Evolutionary conservation across 1,284 basidiomycete genomes (phyloP).

Genomic region (Caloboletus firmus): DNA sequence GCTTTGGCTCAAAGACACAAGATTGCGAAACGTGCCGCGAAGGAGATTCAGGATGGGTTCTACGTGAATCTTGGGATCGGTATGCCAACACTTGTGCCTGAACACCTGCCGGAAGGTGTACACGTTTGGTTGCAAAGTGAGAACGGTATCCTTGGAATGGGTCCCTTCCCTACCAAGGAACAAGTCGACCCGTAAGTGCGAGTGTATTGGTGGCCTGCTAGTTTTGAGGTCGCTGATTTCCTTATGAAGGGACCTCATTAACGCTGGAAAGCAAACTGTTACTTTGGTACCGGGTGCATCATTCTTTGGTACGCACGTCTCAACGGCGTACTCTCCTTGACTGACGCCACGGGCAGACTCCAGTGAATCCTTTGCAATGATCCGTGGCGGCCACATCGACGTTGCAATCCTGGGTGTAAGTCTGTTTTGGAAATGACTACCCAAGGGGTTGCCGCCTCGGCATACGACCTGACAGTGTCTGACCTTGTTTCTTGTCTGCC

Average conservation of each 20-base stretch:
- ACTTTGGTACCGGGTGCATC: constrained; percentile 91
- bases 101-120: constrained; percentile 77
- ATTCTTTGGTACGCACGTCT: constrained; percentile 69
- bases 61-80: constrained; percentile 82
- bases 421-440: constrained; percentile 4
- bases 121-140: constrained; percentile 93
- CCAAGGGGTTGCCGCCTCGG: too few species aligned
- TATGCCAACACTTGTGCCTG: constrained; percentile 93
- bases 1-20: constrained; percentile 45
- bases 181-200: constrained; percentile 81
- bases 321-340: not conserved
- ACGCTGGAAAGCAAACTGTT: constrained; percentile 95
- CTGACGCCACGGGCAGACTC: constrained; percentile 52
- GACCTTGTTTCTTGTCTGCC: not conserved
- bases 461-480: not conserved
- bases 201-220: not conserved
- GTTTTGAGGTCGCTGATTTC: not conserved
- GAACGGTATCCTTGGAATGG: constrained; percentile 95
- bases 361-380: constrained; percentile 92
- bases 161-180: constrained; percentile 85
- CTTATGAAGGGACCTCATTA: constrained; percentile 75
- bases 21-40: constrained; percentile 29
- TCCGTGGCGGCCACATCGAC: constrained; percentile 93
- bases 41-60: constrained; percentile 89
- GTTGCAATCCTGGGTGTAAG: constrained; percentile 83